phyloP scores from a whole-genome alignment of 805 yeast species.

The Yarrowia hollandica region DNA sequence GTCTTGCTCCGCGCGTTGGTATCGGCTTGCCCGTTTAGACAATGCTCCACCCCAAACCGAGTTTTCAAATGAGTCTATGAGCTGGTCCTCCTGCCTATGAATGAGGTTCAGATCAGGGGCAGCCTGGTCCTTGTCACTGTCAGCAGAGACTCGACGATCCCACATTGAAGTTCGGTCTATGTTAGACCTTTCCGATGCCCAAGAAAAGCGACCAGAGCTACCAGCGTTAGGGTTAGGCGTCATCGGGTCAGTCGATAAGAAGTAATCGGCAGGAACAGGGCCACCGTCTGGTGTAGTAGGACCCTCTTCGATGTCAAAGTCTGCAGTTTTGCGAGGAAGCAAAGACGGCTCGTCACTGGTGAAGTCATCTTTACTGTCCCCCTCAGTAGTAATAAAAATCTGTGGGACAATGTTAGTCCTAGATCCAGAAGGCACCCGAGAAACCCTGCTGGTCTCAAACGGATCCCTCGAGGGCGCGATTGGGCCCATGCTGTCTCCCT shows the following conservation, averaged over 20 bases:
- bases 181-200: slow-evolving; percentile 8
- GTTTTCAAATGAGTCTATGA: slow-evolving; percentile 27
- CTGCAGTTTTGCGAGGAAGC: slow-evolving; percentile 12
- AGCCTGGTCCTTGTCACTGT: slow-evolving; percentile 1
- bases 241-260: slow-evolving; percentile 8
- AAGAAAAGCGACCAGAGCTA: not conserved
- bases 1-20: slow-evolving; percentile 16
- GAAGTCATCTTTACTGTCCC: slow-evolving; percentile 7
- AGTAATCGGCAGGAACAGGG: not conserved
- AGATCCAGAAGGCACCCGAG: not conserved
- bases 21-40: slow-evolving; percentile 34
- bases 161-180: not conserved
- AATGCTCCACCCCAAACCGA: slow-evolving; percentile 35
- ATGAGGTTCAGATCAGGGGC: not conserved
- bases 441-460: not conserved
- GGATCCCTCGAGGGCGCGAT: not conserved
- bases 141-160: not conserved
- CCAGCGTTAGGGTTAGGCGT: slow-evolving; percentile 10
- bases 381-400: not conserved
- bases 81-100: slow-evolving; percentile 13
- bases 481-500: not conserved
- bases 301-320: not conserved
- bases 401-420: slow-evolving; percentile 15
- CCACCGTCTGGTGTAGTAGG: slow-evolving; percentile 12
- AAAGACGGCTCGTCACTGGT: not conserved